A percentile compares a stretch with the other conserved stretches of the same genome.
phyloP scores from a whole-genome alignment of 2,329 filamentous ascomycete genomes.

The Harringtonia lauricola region DNA sequence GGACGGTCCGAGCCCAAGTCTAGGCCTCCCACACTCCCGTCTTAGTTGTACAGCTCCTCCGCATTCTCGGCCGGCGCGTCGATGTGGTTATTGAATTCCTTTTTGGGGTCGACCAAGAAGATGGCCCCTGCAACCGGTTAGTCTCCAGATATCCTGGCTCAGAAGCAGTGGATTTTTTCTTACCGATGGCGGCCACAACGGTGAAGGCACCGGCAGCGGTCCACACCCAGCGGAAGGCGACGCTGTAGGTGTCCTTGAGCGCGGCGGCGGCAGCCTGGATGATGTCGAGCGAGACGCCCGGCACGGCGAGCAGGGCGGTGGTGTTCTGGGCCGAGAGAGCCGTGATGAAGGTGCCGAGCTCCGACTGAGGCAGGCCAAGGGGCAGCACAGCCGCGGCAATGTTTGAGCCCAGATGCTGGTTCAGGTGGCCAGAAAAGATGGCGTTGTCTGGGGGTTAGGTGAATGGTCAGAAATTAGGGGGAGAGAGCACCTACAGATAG shows the following conservation, averaged over 20 bases:
- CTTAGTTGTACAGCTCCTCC: constrained; percentile 1
- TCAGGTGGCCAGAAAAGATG: constrained; percentile 12
- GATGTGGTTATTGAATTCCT: constrained; percentile 26
- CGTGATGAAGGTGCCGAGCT: not conserved
- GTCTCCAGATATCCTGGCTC: no score
- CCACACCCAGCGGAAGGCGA: constrained; percentile 7
- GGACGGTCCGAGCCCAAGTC: no score
- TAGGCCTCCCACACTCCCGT: no score
- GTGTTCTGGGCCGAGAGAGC: not conserved
- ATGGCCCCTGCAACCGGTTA: constrained; percentile 2
- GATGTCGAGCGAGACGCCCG: constrained; percentile 2
- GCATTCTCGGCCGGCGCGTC: constrained; percentile 24
- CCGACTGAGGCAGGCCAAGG: constrained; percentile 3
- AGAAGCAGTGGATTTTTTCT: not conserved
- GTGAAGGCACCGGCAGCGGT: constrained; percentile 5
- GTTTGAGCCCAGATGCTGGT: not conserved
- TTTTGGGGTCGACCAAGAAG: constrained; percentile 21
- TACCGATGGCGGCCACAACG: constrained; percentile 5
- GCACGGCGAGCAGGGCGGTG: not conserved
- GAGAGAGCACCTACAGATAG: constrained; percentile 20
- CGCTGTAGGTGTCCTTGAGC: constrained; percentile 2
- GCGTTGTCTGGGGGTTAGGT: constrained; percentile 14
- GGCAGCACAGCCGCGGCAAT: constrained; percentile 5
- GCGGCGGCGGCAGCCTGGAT: constrained; percentile 4
- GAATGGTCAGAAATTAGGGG: not conserved